A percentile compares a stretch with the other conserved stretches of the same genome.
phyloP scores from a whole-genome alignment of 2,329 filamentous ascomycete genomes.

The Epichloe baconii region DNA sequence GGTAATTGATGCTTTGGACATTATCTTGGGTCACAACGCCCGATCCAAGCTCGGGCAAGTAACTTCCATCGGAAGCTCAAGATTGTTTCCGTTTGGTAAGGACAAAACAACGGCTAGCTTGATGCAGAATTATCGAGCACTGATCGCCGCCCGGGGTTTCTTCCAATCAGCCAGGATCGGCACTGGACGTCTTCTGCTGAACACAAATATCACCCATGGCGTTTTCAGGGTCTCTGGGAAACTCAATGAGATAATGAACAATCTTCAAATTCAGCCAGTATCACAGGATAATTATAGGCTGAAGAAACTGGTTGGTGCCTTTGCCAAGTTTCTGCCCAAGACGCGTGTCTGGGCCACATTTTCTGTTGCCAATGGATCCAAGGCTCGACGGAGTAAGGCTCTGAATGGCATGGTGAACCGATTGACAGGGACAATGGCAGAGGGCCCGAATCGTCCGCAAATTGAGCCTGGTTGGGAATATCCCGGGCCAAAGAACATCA shows the following conservation, averaged over 20 bases:
- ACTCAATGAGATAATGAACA: conserved; percentile 22
- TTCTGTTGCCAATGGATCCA: conserved; percentile 17
- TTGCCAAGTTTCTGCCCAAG: conserved; percentile 24
- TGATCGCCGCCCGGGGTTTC: conserved; percentile 36
- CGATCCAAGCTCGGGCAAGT: conserved; percentile 21
- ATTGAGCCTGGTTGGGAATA: conserved; percentile 15
- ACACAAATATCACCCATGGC: conserved; percentile 40
- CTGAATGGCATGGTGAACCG: conserved; percentile 18
- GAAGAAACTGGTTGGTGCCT: conserved; percentile 11
- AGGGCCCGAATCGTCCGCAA: conserved; percentile 10
- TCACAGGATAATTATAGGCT: conserved; percentile 9
- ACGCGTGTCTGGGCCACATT: conserved; percentile 23
- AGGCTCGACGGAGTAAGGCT: conserved; percentile 16
- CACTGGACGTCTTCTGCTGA: conserved; percentile 40
- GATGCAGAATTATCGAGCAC: conserved; percentile 15
- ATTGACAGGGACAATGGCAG: conserved; percentile 6
- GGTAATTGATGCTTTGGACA: conserved; percentile 36
- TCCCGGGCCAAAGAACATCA: conserved; percentile 20
- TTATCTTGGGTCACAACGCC: conserved; percentile 34
- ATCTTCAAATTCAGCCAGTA: conserved; percentile 10
- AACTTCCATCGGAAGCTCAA: conserved; percentile 30
- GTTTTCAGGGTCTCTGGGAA: conserved; percentile 32
- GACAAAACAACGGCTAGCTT: conserved; percentile 16
- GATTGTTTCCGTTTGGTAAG: conserved; percentile 33
- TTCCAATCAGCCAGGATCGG: conserved; percentile 41